Base-by-base conservation (phyloP, 2,329 filamentous ascomycete genomes). In the Colletotrichum lupini region DNA sequence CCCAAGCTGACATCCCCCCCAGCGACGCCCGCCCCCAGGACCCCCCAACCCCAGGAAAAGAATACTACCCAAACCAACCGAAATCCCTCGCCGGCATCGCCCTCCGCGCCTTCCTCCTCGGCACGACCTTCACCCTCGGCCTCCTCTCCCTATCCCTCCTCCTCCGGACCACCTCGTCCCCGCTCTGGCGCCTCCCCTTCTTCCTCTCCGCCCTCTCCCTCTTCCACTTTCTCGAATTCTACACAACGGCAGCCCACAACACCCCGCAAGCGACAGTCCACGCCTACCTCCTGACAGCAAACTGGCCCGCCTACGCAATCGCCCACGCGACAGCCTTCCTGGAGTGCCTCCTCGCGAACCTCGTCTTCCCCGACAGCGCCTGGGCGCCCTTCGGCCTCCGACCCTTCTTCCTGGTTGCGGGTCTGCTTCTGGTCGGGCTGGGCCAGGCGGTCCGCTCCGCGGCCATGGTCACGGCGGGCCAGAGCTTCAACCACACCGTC, bases 141-240 rank as follows among this genome's bases (percentile, higher is more conserved):
- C 76, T 82, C 59, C 72, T 83, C 59, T 49, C 42, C 8, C 66
- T 81, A 46, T 80, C 83, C 64, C 49, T 77, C 12, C 67, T 77
- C 58, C 77, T 84, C 67, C 77, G 86, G 14, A 77, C 81, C 69
- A 84, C 84, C 5, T 74, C 81, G 16, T 86, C 83, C 42, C 86
- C 88, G 26, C 82, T 89, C 68, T 92, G 91, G 91, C 89, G 91
- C 69, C 81, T 89, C 8, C 89, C 90, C 35, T 91, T 92, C 81
- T 96, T 96, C 84, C 79, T 93, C 60, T 85, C 85, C 64, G 86
- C 91, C 16, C 91, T 98, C 60, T 89, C 92, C 30, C 78, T 93
- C 35, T 98, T 98, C 85, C 97, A 99, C 86, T 98, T 98, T 84
- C 92, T 98, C 82, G 97, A 99, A 84, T 99, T 95, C 87, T 97